Evolutionary conservation across 2,329 filamentous ascomycete genomes (phyloP), one percentile per base, ranked within the genome.

Genomic region (Phoma herbarum): DNA sequence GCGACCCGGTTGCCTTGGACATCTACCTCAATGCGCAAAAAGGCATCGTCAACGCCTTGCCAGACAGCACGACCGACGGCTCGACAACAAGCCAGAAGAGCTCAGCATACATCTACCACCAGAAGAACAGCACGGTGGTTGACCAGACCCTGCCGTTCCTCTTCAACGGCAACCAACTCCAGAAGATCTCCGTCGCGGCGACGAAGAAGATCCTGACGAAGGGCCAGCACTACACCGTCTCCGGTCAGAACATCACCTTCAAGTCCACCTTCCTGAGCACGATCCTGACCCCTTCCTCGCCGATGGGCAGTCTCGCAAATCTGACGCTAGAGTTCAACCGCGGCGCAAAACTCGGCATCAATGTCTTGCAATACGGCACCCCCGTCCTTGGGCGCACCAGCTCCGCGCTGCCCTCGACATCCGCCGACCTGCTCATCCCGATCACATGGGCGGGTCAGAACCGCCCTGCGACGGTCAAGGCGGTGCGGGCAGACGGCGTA

Each of bases 91-190:
- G 68, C 2, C 84, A 87, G 62, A 75, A 62, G 4, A 83, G 80
- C 23, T 84, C 82, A 0, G 85, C 86, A 0, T 85, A 82, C 62
- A 73, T 87, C 9, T 87, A 84, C 73, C 83, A 86, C 65, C 78
- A 81, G 61, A 76, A 78, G 7, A 83, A 84, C 22, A 77, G 77
- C 1, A 65, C 72, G 0, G 77, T 85, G 0, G 66, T 69, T 0
- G 79, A 79, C 28, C 74, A 81, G 50, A 79, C 73, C 0, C 73
- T 86, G 0, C 77, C 81, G 0, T 86, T 85, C 65, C 61, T 81
- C 7, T 78, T 87, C 52, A 86, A 87, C 61, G 84, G 83, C 4
- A 87, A 87, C 66, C 80, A 77, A 0, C 70, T 87, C 4, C 77
- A 76, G 1, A 69, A 65, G 22, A 70, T 73, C 31, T 78, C 69